Percentiles rank a stretch among this genome's conserved stretches.
phyloP scores from a whole-genome alignment of 2,329 filamentous ascomycete species.

The Chalaropsis thielavioides region DNA sequence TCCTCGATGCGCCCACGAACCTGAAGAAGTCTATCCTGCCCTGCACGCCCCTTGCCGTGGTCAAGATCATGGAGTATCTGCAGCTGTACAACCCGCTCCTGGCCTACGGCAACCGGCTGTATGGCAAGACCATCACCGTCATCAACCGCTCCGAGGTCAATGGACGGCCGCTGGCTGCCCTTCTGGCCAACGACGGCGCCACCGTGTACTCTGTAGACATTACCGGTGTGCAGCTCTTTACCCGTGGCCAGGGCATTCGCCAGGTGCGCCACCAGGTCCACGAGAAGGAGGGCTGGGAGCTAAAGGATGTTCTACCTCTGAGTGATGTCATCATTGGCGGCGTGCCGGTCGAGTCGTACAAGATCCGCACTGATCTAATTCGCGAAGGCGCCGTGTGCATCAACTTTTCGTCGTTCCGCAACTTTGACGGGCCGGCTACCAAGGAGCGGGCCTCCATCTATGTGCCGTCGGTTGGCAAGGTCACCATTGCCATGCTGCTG shows the following conservation, averaged over 20 bases:
- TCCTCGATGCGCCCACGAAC: constrained; percentile 65
- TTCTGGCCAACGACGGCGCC: constrained; percentile 91
- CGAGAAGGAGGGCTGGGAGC: constrained; percentile 63
- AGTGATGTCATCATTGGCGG: constrained; percentile 93
- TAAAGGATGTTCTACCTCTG: constrained; percentile 69
- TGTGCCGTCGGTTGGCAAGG: constrained; percentile 92
- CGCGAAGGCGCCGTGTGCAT: constrained; percentile 93
- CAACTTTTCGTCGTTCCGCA: constrained; percentile 93
- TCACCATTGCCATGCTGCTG: constrained; percentile 83
- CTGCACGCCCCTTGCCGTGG: constrained; percentile 86
- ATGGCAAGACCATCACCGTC: constrained; percentile 87
- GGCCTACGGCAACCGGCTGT: constrained; percentile 80
- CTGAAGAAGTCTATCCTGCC: constrained; percentile 82
- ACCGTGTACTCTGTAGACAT: constrained; percentile 92
- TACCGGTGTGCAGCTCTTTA: constrained; percentile 83
- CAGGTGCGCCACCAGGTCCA: constrained; percentile 75
- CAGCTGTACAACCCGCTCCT: constrained; percentile 94
- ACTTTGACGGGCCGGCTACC: constrained; percentile 70
- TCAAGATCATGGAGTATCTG: constrained; percentile 93
- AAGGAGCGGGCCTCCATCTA: constrained; percentile 96
- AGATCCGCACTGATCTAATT: constrained; percentile 71
- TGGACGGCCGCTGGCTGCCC: constrained; percentile 75
- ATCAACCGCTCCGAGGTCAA: constrained; percentile 96
- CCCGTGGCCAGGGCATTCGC: constrained; percentile 72
- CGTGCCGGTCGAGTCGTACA: constrained; percentile 76